A percentile compares a stretch with the other conserved stretches of the same genome.
Evolutionary conservation across 306 rosid species (phyloP).

Genomic region (Sicyos edulis): DNA sequence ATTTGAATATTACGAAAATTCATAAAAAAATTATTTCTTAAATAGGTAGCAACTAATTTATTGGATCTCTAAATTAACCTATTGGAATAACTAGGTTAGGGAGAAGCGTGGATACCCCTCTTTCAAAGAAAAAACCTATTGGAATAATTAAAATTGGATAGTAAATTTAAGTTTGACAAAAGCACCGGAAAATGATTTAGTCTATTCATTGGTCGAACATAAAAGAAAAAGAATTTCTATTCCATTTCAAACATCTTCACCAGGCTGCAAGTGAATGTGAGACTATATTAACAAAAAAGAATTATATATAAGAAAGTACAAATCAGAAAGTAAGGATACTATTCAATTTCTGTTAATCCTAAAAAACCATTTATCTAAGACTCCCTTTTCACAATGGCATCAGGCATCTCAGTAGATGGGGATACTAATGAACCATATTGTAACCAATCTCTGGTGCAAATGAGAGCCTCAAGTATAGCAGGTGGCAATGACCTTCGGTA

Average conservation of each 20-base stretch:
- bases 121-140: too few species aligned
- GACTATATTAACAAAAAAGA: too few species aligned
- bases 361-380: constrained; percentile 17
- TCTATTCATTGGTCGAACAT: neutral
- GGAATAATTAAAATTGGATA: neutral
- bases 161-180: neutral
- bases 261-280: neutral
- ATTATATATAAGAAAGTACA: neutral
- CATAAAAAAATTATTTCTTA: too few species aligned
- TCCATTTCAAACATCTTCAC: constrained; percentile 9
- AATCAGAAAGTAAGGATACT: constrained; percentile 8
- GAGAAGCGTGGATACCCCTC: too few species aligned
- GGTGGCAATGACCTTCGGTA: constrained; percentile 51
- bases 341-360: neutral
- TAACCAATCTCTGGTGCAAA: constrained; percentile 82
- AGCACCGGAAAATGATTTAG: neutral
- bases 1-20: too few species aligned
- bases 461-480: constrained; percentile 66
- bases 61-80: neutral
- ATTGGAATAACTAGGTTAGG: neutral
- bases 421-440: constrained; percentile 37
- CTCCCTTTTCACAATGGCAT: constrained; percentile 43
- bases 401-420: constrained; percentile 29
- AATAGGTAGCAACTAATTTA: too few species aligned
- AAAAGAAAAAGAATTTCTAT: neutral